Evolutionary conservation across 2,329 filamentous ascomycete genomes (phyloP).

Genomic region (Colletotrichum liaoningense): DNA sequence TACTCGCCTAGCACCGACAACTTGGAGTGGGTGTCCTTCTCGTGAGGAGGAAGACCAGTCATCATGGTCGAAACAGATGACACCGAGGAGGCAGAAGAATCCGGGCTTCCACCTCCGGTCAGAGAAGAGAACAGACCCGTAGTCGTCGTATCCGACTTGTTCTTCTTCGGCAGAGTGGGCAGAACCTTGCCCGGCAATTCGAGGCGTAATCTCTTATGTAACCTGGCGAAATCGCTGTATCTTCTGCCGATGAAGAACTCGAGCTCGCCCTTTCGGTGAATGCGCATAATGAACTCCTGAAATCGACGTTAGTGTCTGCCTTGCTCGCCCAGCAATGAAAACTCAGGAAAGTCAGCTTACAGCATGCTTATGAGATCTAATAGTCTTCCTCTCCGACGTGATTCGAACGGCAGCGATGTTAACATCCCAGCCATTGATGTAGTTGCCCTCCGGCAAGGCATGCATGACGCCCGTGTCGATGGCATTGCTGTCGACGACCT

Average conservation of each 20-base stretch:
- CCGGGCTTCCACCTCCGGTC: constrained; percentile 68
- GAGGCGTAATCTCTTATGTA: constrained; percentile 82
- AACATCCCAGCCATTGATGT: constrained; percentile 95
- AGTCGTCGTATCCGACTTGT: constrained; percentile 81
- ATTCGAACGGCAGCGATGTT: constrained; percentile 92
- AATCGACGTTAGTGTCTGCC: background rate
- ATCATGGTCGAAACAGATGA: constrained; percentile 82
- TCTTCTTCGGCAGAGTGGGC: constrained; percentile 89
- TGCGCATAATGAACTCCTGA: constrained; percentile 88
- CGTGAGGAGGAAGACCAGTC: constrained; percentile 48
- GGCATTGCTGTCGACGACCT: constrained; percentile 92
- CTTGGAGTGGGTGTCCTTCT: constrained; percentile 46
- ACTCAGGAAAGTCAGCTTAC: constrained; percentile 61
- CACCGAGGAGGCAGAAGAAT: constrained; percentile 82
- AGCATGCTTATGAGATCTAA: constrained; percentile 91
- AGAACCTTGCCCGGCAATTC: constrained; percentile 93
- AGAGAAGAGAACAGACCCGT: constrained; percentile 65
- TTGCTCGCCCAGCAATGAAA: background rate
- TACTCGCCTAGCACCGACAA: constrained; percentile 56
- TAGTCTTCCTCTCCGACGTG: constrained; percentile 83
- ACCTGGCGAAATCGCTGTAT: constrained; percentile 86
- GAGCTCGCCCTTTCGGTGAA: constrained; percentile 80
- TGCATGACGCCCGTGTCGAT: constrained; percentile 91
- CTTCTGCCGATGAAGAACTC: constrained; percentile 86
- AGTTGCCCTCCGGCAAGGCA: constrained; percentile 90